Evolutionary conservation across 768 basidiomycete species (phyloP).

Genomic region (Lentinula guzmanii): DNA sequence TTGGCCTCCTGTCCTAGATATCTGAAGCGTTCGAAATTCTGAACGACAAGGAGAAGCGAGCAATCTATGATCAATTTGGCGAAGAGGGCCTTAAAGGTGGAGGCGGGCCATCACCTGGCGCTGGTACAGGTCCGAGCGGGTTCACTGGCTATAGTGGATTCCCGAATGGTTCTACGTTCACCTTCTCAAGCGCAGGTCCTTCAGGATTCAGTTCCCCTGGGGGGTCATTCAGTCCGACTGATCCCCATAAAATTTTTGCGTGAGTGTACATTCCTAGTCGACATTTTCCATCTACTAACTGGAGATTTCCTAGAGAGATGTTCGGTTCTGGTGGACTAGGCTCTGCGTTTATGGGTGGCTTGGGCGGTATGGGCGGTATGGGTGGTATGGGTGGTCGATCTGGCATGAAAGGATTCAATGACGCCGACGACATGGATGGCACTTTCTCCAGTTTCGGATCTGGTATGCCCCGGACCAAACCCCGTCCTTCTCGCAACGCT

Average conservation of each 20-base stretch:
- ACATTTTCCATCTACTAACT: neutral
- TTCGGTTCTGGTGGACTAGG: slow-evolving; percentile 33
- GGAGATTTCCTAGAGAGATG: slow-evolving; percentile 40
- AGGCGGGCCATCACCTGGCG: slow-evolving; percentile 48
- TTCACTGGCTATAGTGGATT: slow-evolving; percentile 40
- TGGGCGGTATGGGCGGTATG: slow-evolving; percentile 33
- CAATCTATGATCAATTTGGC: slow-evolving; percentile 89
- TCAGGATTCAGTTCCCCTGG: slow-evolving; percentile 20
- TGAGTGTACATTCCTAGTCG: slow-evolving; percentile 30
- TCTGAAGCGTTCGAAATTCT: slow-evolving; percentile 97
- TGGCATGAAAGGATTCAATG: slow-evolving; percentile 20
- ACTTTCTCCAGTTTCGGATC: slow-evolving; percentile 18
- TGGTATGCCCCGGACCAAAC: slow-evolving; percentile 48
- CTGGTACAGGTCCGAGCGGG: slow-evolving; percentile 34
- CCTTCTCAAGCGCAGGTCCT: slow-evolving; percentile 47
- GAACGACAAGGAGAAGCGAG: slow-evolving; percentile 78
- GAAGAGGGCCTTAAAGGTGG: slow-evolving; percentile 89
- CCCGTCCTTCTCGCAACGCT: slow-evolving; percentile 25
- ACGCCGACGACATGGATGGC: slow-evolving; percentile 45
- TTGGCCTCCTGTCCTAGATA: slow-evolving; percentile 39
- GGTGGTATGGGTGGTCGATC: slow-evolving; percentile 23
- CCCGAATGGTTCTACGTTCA: slow-evolving; percentile 47
- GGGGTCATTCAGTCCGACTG: slow-evolving; percentile 60
- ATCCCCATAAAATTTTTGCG: slow-evolving; percentile 89
- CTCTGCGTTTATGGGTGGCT: slow-evolving; percentile 20